These are phyloP conservation scores for Chytridiales sp. DNA, from an alignment of 371 early-diverging fungal species.

Conservation along the genomic window DNA sequence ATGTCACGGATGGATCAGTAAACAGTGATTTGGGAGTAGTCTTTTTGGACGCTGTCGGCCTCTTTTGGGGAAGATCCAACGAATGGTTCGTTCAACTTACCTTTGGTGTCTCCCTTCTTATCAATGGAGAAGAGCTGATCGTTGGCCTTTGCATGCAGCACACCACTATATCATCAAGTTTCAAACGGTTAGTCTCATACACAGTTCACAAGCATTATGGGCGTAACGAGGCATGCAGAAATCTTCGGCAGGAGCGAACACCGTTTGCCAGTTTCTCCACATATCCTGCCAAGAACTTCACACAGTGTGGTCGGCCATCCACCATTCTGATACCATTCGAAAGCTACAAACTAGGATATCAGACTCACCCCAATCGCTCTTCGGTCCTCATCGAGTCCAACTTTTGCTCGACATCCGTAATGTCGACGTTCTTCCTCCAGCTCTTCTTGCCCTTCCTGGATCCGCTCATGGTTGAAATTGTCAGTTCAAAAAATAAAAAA, in stretches of 20 bases:
- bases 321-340: conserved; percentile 1
- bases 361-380: conserved; percentile 66
- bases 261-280: too few relatives aligned
- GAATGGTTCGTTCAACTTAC: too few relatives aligned
- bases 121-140: conserved; percentile 76
- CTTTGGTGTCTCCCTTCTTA: conserved; percentile 62
- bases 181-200: neutral
- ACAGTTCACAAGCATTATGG: neutral
- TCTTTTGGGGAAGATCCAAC: too few relatives aligned
- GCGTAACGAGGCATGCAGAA: too few relatives aligned
- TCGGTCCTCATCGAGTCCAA: conserved; percentile 76
- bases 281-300: too few relatives aligned
- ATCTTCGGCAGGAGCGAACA: too few relatives aligned
- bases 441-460: conserved; percentile 88
- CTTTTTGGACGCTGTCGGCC: too few relatives aligned
- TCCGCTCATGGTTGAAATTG: too few relatives aligned
- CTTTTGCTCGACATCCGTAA: conserved; percentile 70
- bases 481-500: too few relatives aligned
- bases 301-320: neutral
- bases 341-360: conserved; percentile 18
- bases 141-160: conserved; percentile 52
- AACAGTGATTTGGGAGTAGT: neutral
- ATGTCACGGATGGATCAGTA: neutral
- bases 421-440: conserved; percentile 92
- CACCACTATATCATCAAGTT: conserved; percentile 32